Conservation (phyloP, 2,329 filamentous ascomycete species). For the Gaeumannomyces sp. region DNA sequence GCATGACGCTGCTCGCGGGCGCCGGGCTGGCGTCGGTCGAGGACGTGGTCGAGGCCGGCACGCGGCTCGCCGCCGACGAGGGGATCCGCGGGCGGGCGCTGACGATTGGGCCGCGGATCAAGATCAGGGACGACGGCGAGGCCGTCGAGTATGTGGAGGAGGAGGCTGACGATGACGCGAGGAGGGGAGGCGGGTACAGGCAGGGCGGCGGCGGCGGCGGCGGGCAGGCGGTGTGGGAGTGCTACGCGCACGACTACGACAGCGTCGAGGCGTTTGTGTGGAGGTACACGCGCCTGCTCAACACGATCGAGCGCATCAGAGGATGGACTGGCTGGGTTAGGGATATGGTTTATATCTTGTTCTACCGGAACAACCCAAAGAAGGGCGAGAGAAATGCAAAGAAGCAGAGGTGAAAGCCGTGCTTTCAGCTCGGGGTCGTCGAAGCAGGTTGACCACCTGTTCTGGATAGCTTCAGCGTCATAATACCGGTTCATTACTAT, state of each 20-base stretch:
- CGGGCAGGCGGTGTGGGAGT: conserved; percentile 51
- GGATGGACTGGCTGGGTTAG: conserved; percentile 47
- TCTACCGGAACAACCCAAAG: conserved; percentile 4
- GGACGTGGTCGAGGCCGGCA: conserved; percentile 59
- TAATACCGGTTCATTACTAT: too few relatives aligned
- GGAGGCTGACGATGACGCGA: conserved; percentile 21
- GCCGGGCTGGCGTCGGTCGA: conserved; percentile 43
- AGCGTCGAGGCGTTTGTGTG: conserved; percentile 49
- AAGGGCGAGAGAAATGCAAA: background rate
- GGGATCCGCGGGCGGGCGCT: conserved; percentile 50
- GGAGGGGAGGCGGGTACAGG: conserved; percentile 21
- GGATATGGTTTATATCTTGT: conserved; percentile 25
- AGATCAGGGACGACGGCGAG: conserved; percentile 33
- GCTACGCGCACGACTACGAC: conserved; percentile 52
- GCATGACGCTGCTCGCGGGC: conserved; percentile 41
- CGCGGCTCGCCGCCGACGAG: conserved; percentile 51
- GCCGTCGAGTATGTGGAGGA: conserved; percentile 13
- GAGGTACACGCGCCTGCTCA: conserved; percentile 47
- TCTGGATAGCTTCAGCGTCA: too few relatives aligned
- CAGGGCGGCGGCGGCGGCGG: conserved; percentile 14
- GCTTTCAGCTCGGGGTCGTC: too few relatives aligned
- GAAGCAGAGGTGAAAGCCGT: background rate
- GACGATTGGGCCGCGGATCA: conserved; percentile 24
- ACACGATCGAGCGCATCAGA: conserved; percentile 38
- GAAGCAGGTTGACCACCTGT: too few relatives aligned